Conservation (phyloP, 257 asterid genomes). For the Cinchona pubescens region DNA sequence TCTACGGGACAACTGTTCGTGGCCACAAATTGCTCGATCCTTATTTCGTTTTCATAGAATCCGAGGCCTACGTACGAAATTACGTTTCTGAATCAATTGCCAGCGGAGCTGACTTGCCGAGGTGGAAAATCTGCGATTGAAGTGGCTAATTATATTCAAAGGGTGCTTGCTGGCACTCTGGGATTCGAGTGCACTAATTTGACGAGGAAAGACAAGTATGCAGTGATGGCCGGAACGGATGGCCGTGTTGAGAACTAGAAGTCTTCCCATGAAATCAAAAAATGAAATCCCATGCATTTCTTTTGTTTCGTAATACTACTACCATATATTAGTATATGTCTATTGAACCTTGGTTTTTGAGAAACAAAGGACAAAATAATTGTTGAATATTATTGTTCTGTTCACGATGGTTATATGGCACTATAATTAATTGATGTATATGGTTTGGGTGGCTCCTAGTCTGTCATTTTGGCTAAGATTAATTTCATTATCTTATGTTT, state of each 20-base stretch:
- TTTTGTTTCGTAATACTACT: neutral
- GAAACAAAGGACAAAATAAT: neutral
- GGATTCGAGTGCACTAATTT: constrained; percentile 85
- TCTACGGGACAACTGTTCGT: constrained; percentile 75
- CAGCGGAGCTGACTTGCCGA: constrained; percentile 47
- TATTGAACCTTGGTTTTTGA: neutral
- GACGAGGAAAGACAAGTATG: constrained; percentile 80
- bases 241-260: constrained; percentile 48
- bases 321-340: too few relatives aligned
- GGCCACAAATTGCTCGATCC: constrained; percentile 73
- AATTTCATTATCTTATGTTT: neutral
- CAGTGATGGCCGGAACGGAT: constrained; percentile 78
- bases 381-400: constrained; percentile 1
- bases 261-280: constrained; percentile 24
- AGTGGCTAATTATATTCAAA: constrained; percentile 77
- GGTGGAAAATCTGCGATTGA: constrained; percentile 76
- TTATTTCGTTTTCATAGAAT: constrained; percentile 85
- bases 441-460: neutral
- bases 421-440: neutral
- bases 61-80: constrained; percentile 81
- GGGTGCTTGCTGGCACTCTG: constrained; percentile 68
- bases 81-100: constrained; percentile 66
- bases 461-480: neutral
- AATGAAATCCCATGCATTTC: neutral
- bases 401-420: neutral